Evolutionary conservation across 2,329 filamentous ascomycete genomes (phyloP).

Genomic region (Diaporthe velutina): DNA sequence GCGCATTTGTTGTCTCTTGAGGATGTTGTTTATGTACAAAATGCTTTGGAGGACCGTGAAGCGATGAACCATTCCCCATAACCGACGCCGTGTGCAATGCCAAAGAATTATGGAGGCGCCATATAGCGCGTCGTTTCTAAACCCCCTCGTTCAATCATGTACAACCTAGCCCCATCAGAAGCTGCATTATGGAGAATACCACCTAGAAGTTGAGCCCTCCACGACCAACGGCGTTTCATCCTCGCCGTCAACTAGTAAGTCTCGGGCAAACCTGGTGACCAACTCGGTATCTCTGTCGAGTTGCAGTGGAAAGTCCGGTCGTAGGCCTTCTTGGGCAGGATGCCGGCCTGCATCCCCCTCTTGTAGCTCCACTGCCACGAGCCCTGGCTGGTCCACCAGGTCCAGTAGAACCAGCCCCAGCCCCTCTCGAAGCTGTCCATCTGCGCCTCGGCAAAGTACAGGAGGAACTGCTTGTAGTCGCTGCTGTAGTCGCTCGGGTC

Average conservation of each 20-base stretch:
- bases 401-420: slow-evolving; percentile 99
- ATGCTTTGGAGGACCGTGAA: not conserved
- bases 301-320: slow-evolving; percentile 78
- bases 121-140: too few relatives aligned
- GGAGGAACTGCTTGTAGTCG: slow-evolving; percentile 86
- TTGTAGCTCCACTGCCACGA: slow-evolving; percentile 94
- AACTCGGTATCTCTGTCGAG: slow-evolving; percentile 59
- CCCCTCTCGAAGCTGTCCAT: slow-evolving; percentile 94
- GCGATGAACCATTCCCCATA: not conserved
- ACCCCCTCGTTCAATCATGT: not conserved
- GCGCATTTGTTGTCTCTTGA: not conserved
- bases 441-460: slow-evolving; percentile 93
- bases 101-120: not conserved
- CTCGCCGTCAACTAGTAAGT: slow-evolving; percentile 54
- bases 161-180: not conserved
- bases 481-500: slow-evolving; percentile 75
- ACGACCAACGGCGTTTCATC: not conserved
- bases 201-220: not conserved
- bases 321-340: slow-evolving; percentile 83
- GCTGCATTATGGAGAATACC: not conserved
- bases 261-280: slow-evolving; percentile 66
- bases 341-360: slow-evolving; percentile 80
- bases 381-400: slow-evolving; percentile 61
- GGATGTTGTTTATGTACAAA: slow-evolving; percentile 8
- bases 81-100: slow-evolving; percentile 29